These are phyloP conservation scores for Blastocystis sp. DNA, from an alignment of 352 stramenopile genomes.

Conservation along the genomic window DNA sequence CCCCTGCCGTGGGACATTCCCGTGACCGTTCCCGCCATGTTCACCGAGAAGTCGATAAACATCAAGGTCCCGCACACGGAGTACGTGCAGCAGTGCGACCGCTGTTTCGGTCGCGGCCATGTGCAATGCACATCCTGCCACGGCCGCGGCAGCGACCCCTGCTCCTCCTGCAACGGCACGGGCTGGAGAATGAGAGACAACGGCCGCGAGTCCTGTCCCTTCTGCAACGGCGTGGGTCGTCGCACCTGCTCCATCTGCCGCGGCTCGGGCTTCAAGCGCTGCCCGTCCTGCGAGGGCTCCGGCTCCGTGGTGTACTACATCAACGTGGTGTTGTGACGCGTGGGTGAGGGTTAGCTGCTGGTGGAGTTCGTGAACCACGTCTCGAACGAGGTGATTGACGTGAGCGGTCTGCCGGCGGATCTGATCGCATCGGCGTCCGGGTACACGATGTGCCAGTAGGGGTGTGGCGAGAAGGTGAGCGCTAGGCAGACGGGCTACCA, in stretches of 20 bases:
- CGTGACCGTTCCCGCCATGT: neutral
- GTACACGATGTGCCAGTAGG: neutral
- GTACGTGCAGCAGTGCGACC: neutral
- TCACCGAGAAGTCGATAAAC: neutral
- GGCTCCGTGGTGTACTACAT: neutral
- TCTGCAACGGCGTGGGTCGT: neutral
- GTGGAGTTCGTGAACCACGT: conserved; percentile 18
- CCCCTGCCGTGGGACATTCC: neutral
- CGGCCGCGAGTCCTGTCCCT: neutral
- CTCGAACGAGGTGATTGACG: neutral
- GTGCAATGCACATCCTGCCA: neutral
- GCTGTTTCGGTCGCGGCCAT: neutral
- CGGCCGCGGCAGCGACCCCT: neutral
- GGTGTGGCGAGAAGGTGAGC: neutral
- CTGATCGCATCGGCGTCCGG: neutral
- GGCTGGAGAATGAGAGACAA: neutral
- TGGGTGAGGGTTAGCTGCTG: neutral
- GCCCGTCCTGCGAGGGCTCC: neutral
- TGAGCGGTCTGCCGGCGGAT: neutral
- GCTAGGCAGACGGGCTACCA: neutral
- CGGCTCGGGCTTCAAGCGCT: neutral
- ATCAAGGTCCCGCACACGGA: conserved; percentile 3
- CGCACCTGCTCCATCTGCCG: neutral
- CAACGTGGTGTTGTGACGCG: neutral
- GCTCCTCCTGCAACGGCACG: neutral